These are phyloP conservation scores for Croton setiger DNA, from an alignment of 441 rosid genomes.

Conservation along the genomic window DNA sequence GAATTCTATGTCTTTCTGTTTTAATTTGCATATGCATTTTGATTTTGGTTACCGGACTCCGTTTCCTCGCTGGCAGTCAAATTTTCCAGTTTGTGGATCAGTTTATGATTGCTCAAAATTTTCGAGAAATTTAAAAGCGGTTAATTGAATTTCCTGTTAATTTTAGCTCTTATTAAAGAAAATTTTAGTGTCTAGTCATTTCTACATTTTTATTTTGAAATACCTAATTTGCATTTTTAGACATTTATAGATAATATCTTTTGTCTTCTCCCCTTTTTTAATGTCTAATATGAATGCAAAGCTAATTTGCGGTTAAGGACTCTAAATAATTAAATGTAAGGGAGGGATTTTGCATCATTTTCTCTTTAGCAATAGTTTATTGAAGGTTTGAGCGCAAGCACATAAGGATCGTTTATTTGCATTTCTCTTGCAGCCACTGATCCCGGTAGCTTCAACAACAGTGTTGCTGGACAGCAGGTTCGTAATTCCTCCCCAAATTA, in stretches of 20 bases:
- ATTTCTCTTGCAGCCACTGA: conserved; percentile 66
- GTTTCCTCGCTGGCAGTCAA: conserved; percentile 15
- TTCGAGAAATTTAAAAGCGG: not conserved
- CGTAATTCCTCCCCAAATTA: conserved; percentile 10
- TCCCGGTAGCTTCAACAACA: conserved; percentile 90
- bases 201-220: not conserved
- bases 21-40: conserved; percentile 18
- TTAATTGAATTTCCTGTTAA: conserved; percentile 4
- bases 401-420: not conserved
- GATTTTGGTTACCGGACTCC: conserved; percentile 5
- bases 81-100: conserved; percentile 27
- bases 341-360: not conserved
- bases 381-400: not conserved
- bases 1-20: conserved; percentile 17
- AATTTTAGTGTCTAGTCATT: not conserved
- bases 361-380: not conserved
- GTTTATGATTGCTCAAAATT: conserved; percentile 8
- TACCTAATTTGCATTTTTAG: not conserved
- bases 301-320: not conserved
- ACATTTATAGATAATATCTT: not conserved
- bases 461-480: conserved; percentile 95
- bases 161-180: not conserved
- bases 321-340: not conserved
- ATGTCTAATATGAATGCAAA: conserved; percentile 1
- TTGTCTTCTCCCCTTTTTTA: not conserved